Conservation (phyloP, 1,284 basidiomycete species). For the Psilocybe mexicana region DNA sequence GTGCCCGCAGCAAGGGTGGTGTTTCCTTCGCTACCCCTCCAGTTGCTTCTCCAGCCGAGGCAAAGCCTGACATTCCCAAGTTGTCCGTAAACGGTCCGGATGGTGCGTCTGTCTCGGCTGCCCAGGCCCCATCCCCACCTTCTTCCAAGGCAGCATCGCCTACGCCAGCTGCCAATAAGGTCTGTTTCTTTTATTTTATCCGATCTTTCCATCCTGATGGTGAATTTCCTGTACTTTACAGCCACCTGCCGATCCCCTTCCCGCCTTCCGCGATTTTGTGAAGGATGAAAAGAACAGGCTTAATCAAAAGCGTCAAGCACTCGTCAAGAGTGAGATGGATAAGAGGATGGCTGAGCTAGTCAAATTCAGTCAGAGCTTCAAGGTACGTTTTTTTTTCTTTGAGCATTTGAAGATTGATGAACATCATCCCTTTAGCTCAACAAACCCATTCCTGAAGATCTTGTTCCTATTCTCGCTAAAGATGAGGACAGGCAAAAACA, state of each 20-base stretch:
- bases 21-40: slow-evolving; percentile 28
- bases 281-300: slow-evolving; percentile 86
- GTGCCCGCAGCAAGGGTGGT: slow-evolving; percentile 58
- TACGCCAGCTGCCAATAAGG: slow-evolving; percentile 44
- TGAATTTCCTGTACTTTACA: slow-evolving; percentile 24
- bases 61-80: slow-evolving; percentile 56
- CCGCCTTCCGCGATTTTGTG: slow-evolving; percentile 89
- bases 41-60: slow-evolving; percentile 32
- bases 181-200: slow-evolving; percentile 12
- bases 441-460: slow-evolving; percentile 91
- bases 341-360: slow-evolving; percentile 89
- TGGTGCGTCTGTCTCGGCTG: slow-evolving; percentile 41
- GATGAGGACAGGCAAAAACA: slow-evolving; percentile 85
- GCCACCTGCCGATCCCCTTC: slow-evolving; percentile 68
- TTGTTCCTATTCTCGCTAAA: slow-evolving; percentile 90
- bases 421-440: slow-evolving; percentile 61
- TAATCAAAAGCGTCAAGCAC: slow-evolving; percentile 86
- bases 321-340: slow-evolving; percentile 93
- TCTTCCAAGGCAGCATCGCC: slow-evolving; percentile 63
- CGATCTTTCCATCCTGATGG: slow-evolving; percentile 9
- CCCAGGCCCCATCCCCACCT: slow-evolving; percentile 39
- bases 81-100: slow-evolving; percentile 73
- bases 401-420: background rate
- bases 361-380: slow-evolving; percentile 92
- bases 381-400: slow-evolving; percentile 50